These are phyloP conservation scores for Lichenothelia convexa DNA, from an alignment of 495 filamentous ascomycete genomes.

Conservation along the genomic window DNA sequence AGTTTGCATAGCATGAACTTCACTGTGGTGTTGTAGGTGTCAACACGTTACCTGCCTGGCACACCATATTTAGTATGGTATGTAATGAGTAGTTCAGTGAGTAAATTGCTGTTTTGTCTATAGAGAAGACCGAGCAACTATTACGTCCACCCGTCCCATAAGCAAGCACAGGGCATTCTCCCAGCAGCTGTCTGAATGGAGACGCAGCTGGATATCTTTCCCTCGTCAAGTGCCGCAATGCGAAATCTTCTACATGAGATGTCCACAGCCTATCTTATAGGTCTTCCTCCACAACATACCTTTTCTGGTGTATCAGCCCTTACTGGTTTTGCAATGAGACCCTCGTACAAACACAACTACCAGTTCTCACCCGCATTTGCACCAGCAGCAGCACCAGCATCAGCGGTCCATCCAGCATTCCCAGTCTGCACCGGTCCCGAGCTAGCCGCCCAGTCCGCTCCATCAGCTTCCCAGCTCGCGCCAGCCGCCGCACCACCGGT, in stretches of 20 bases:
- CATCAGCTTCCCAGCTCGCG: slow-evolving; percentile 64
- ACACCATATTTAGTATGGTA: too few species aligned
- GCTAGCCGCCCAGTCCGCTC: slow-evolving; percentile 54
- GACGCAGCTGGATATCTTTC: slow-evolving; percentile 68
- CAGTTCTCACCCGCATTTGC: slow-evolving; percentile 35
- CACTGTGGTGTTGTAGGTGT: too few species aligned
- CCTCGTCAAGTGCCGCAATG: slow-evolving; percentile 75
- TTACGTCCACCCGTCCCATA: slow-evolving; percentile 44
- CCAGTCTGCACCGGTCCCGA: slow-evolving; percentile 31
- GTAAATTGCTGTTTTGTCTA: too few species aligned
- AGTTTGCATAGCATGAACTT: too few species aligned
- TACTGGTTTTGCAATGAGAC: not conserved
- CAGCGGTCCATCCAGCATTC: slow-evolving; percentile 50
- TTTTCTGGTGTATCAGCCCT: slow-evolving; percentile 1
- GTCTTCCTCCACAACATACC: not conserved
- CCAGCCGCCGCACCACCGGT: slow-evolving; percentile 35
- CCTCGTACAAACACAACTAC: slow-evolving; percentile 32
- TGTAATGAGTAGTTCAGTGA: too few species aligned
- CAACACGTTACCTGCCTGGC: too few species aligned
- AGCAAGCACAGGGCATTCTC: slow-evolving; percentile 88
- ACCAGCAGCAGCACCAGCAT: slow-evolving; percentile 23
- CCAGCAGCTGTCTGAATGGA: slow-evolving; percentile 28
- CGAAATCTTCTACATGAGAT: slow-evolving; percentile 2
- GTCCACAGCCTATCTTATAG: not conserved
- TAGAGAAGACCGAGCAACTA: slow-evolving; percentile 25